Base-by-base conservation (phyloP, 2,329 filamentous ascomycete genomes). In the Colletotrichum graminicola region DNA sequence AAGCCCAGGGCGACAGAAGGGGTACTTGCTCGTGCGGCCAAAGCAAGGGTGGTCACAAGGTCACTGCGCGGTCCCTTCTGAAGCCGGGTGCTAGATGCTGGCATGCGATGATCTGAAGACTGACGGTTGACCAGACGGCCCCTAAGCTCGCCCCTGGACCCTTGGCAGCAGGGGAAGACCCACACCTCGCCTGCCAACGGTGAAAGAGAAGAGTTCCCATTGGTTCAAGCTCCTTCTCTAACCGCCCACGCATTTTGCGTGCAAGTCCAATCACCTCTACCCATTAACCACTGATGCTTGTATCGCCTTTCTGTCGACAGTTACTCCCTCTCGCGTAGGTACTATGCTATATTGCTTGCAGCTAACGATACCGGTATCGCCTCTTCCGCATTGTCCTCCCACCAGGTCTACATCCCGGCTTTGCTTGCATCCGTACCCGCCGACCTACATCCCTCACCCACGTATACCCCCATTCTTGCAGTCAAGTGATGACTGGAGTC, bases 191-290 rank as follows among this genome's bases (percentile, higher is more conserved):
- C 74, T 75, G 73, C 59, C 76, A 75, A 64, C 73, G 74, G 74
- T 67, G 70, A 70, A 62, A 76, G 74, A 77, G 75, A 67, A 75
- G 75, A 49, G 56, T 59, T 65, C 66, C 79, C 69, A 83, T 84
- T 82, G 81, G 82, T 69, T 72, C 36, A 54, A 62, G 62, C 61
- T 52, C 66, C 52, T 63, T 72, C 75, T 80, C 76, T 83, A 84
- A 78, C 82, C 82, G 82, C 82, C 82, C 78, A 79, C 76, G 68
- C 47, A 54, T 59, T 63, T 54, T 47, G 34, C 18, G 69, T 74
- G 71, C 72, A 43, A 67, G 49, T 55, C 76, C 76, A 79, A 77
- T 79, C 77, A 78, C 77, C 61, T 72, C 72, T 61, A 69, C 71
- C 66, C 65, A 66, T 56, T 62, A 62, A 70, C 63, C 61, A 36